Conservation (phyloP, 176 grass and related monocot species). For the Leersia perrieri region DNA sequence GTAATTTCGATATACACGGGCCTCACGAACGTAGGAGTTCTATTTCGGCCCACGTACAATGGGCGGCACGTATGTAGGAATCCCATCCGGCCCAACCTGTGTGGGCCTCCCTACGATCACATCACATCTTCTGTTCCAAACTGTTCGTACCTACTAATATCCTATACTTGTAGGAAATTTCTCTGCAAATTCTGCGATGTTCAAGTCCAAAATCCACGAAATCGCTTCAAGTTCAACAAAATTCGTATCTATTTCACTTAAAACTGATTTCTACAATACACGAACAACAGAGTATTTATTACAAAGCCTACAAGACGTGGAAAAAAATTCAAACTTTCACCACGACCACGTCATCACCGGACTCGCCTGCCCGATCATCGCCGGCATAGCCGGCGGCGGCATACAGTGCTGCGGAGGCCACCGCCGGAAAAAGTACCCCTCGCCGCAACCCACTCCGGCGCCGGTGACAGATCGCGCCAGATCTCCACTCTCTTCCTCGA, state of each 20-base stretch:
- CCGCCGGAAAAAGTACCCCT: slow-evolving; percentile 2
- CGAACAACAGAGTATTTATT: background rate
- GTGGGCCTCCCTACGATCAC: too few relatives aligned
- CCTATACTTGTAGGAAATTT: too few relatives aligned
- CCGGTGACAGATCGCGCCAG: background rate
- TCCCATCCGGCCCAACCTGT: background rate
- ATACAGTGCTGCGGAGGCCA: slow-evolving; percentile 50
- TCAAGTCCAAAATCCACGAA: background rate
- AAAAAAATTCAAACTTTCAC: slow-evolving; percentile 16
- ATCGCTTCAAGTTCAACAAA: background rate
- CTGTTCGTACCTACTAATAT: too few relatives aligned
- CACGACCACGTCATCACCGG: slow-evolving; percentile 28
- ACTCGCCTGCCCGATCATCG: slow-evolving; percentile 16
- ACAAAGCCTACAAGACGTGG: background rate
- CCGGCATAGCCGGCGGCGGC: slow-evolving; percentile 12
- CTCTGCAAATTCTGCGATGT: too few relatives aligned
- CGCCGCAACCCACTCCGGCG: background rate
- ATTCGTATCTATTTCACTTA: background rate
- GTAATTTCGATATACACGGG: too few relatives aligned
- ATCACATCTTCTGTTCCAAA: too few relatives aligned
- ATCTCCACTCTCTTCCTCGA: background rate
- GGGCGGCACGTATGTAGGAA: background rate
- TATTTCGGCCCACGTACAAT: too few relatives aligned
- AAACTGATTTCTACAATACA: background rate
- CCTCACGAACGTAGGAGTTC: too few relatives aligned